Base-by-base conservation (phyloP, 345 rosid species). In the Citrus glauca region DNA sequence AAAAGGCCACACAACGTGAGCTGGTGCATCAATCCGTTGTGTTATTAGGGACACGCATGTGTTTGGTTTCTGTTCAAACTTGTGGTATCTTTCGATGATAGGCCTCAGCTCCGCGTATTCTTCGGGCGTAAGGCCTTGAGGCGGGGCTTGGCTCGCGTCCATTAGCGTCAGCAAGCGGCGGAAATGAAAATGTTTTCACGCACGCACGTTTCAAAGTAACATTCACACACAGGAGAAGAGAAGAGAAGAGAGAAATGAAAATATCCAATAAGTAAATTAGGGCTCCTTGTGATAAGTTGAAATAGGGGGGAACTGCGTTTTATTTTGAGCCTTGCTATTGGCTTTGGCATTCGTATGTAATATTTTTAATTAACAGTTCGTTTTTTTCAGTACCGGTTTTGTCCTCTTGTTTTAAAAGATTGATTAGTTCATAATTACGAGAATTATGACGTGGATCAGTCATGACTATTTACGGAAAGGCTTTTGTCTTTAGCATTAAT, bases 11-110 rank as follows among this genome's bases (percentile, higher is more conserved):
- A 93, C 92, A 0, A 65, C 85, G 0, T 80, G 48, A 5, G 90
- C 85, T 0, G 98, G 95, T 0, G 95, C 92, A 11, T 94, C 89
- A 66, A 94, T 91, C 32, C 89, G 86, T 66, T 92, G 98, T 3
- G 93, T 87, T 70, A 94, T 86, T 22, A 92, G 86, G 24, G 96
- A 91, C 0, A 92, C 88, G 93, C 94, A 92, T 24, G 93, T 85
- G 87, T 77, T 86, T 4, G 88, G 85, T 10, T 69, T 25, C 1
- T 85, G 78, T 33, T 91, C 90, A 64, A 91, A 90, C 33, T 66
- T 85, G 81, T 92, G 97, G 85, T 89, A 90, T 4, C 85, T 79
- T 20, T 85, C 83, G 64, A 94, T 89, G 22, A 92, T 72, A 7
- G 86, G 85, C 73, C 85, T 85, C 14, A 92, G 91, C 65, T 80